Base-by-base conservation (phyloP, 306 rosid species). In the Abrus pulchellus region DNA sequence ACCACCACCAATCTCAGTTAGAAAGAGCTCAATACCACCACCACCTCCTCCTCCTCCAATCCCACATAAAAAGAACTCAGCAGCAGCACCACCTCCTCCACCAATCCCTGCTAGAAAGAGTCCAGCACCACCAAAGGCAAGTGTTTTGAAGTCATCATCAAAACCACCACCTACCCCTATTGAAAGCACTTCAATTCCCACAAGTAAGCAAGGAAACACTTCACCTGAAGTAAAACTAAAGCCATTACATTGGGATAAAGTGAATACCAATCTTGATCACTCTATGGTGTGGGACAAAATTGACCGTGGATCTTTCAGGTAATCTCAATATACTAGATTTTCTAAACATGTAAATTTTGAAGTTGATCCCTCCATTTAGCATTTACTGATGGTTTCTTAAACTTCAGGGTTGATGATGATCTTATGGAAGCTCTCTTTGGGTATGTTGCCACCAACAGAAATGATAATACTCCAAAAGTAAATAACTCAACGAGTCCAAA, bases 201-300 rank as follows among this genome's bases (percentile, higher is more conserved):
- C 41, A 11, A 70, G 9, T 10, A 84, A 69, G 7, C 32, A 76
- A 47, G 84, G 68, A 27, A 87, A 76, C 40, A 50, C 86, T 78
- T 85, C 89, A 33, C 69, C 84, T 29, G 87, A 61, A 45, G 92
- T 93, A 10, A 92, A 90, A 71, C 38, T 96, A 84, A 93, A 92
- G 92, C 94, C 98, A 9, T 60, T 93, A 78, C 98, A 93, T 79
- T 90, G 99, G 98, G 99, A 96, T 74, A 95, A 93, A 81, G 91
- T 92, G 81, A 93, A 79, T 68, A 88, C 92, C 14, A 86, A 91
- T 76, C 71, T 86, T 32, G 91, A 91, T 41, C 97, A 88, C 83
- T 96, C 99, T 47, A 93, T 93, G 99, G 98, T 96, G 41, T 96
- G 99, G 99, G 93, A 96, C 85, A 96, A 89, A 81, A 83, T 90